These are phyloP conservation scores for Suillus plorans DNA, from an alignment of 768 basidiomycete species.

Conservation along the genomic window DNA sequence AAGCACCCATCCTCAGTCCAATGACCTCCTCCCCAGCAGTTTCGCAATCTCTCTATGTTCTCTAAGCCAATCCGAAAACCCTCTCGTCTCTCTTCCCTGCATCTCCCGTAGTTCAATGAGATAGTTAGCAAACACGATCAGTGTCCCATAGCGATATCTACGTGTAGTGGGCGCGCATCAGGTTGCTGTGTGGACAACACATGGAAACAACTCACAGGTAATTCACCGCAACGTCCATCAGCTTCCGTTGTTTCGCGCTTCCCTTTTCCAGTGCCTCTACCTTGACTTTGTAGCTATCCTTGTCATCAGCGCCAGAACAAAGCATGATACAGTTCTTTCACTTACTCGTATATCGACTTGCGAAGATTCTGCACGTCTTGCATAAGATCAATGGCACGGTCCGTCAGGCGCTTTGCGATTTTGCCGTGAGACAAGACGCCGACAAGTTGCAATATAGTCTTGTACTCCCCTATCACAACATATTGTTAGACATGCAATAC, in stretches of 20 bases:
- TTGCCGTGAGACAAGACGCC: conserved; percentile 92
- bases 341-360: conserved; percentile 92
- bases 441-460: conserved; percentile 92
- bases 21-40: conserved; percentile 62
- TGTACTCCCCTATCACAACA: conserved; percentile 81
- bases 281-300: conserved; percentile 83
- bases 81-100: conserved; percentile 38
- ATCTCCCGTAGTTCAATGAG: conserved; percentile 67
- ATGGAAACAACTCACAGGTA: conserved; percentile 60
- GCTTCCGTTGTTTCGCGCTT: conserved; percentile 71
- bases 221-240: conserved; percentile 79
- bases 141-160: conserved; percentile 85
- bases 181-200: not conserved
- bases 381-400: conserved; percentile 88
- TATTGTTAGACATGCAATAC: conserved; percentile 2
- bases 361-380: conserved; percentile 96
- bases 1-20: conserved; percentile 46
- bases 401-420: conserved; percentile 85
- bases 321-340: conserved; percentile 10
- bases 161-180: not conserved
- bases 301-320: conserved; percentile 6
- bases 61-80: conserved; percentile 81
- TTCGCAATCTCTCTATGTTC: conserved; percentile 85
- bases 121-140: conserved; percentile 95
- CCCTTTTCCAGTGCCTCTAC: conserved; percentile 80